Conservation (phyloP, 2,329 filamentous ascomycete species). For the Plectosphaerella sp. region DNA sequence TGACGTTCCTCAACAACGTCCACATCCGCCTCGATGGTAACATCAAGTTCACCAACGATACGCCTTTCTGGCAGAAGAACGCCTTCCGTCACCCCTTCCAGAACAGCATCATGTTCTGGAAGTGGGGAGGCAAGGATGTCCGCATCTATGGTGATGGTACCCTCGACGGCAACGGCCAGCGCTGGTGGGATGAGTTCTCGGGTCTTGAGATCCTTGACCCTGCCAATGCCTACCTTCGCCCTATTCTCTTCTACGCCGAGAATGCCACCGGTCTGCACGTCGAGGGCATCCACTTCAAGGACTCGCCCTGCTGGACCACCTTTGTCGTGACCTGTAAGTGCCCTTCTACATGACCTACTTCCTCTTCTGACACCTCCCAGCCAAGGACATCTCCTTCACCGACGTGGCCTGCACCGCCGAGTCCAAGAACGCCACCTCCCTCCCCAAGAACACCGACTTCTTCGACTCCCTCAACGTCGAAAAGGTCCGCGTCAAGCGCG, state of each 20-base stretch:
- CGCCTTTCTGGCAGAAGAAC: conserved; percentile 61
- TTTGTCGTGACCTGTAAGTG: conserved; percentile 49
- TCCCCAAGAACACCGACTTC: conserved; percentile 60
- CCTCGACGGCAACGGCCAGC: conserved; percentile 55
- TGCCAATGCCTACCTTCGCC: conserved; percentile 49
- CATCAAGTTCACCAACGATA: conserved; percentile 58
- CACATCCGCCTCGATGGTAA: conserved; percentile 56
- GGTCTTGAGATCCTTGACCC: conserved; percentile 37
- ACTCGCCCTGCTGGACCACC: conserved; percentile 59
- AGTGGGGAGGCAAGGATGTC: conserved; percentile 61
- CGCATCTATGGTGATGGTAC: conserved; percentile 54
- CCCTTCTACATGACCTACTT: neutral
- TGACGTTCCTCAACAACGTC: conserved; percentile 53
- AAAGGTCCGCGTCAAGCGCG: conserved; percentile 11
- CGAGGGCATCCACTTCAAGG: conserved; percentile 55
- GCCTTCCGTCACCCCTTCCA: conserved; percentile 60
- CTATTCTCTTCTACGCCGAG: conserved; percentile 55
- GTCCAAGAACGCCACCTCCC: conserved; percentile 53
- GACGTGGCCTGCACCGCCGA: conserved; percentile 49
- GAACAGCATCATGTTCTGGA: conserved; percentile 63
- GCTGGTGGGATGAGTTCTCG: conserved; percentile 61
- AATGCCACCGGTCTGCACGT: conserved; percentile 54
- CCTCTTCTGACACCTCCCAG: conserved; percentile 6
- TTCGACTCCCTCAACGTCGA: conserved; percentile 14
- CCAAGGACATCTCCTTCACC: conserved; percentile 46